These are phyloP conservation scores for Lizonia empirigonia DNA, from an alignment of 2,329 filamentous ascomycete species.

Conservation along the genomic window DNA sequence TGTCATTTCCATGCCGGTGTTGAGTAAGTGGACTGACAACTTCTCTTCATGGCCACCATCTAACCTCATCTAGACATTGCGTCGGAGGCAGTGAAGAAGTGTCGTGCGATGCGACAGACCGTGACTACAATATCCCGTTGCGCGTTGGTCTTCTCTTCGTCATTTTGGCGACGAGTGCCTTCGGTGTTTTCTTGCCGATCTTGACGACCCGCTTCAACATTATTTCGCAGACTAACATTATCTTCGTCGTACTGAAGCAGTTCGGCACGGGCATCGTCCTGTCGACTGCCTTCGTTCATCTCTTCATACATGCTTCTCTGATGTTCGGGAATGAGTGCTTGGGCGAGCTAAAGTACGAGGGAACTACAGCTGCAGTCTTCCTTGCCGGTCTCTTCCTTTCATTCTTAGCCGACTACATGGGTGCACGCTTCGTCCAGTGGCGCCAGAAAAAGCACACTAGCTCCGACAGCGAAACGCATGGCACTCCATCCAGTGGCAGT, in stretches of 20 bases:
- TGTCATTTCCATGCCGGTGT: constrained; percentile 79
- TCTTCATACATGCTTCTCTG: constrained; percentile 73
- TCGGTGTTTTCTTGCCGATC: constrained; percentile 74
- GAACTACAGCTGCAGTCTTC: constrained; percentile 70
- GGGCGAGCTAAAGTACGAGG: constrained; percentile 69
- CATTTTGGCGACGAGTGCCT: constrained; percentile 69
- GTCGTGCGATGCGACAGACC: constrained; percentile 55
- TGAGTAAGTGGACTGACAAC: constrained; percentile 60
- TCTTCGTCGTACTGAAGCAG: constrained; percentile 70
- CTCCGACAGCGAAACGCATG: constrained; percentile 22
- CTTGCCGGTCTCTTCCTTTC: constrained; percentile 77
- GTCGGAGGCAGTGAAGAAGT: constrained; percentile 55
- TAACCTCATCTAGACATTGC: constrained; percentile 60
- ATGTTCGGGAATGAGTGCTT: constrained; percentile 76
- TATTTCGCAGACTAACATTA: constrained; percentile 52
- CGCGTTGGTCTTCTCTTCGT: constrained; percentile 75
- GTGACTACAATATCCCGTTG: constrained; percentile 70
- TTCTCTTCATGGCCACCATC: neutral
- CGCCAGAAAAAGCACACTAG: constrained; percentile 30
- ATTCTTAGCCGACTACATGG: constrained; percentile 72
- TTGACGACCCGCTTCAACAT: constrained; percentile 64
- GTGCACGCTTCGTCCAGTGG: constrained; percentile 62
- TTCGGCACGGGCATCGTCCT: constrained; percentile 77
- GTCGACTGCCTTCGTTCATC: constrained; percentile 72
- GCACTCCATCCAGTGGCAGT: constrained; percentile 10